Evolutionary conservation across 2,329 filamentous ascomycete genomes (phyloP).

Genomic region (Sarocladiaceae sp.): DNA sequence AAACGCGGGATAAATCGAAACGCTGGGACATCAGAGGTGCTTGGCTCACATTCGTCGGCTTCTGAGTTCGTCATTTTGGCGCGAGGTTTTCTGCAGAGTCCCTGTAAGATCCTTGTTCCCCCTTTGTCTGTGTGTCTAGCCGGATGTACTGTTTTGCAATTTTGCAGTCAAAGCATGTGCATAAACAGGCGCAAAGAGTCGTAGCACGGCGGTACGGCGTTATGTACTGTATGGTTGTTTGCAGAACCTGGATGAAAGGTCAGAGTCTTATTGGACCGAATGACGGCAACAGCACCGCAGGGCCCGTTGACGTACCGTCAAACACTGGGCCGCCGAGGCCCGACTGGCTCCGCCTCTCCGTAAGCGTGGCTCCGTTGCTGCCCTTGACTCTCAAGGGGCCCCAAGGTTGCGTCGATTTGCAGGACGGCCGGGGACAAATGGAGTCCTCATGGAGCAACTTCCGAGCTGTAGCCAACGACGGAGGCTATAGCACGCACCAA

Average conservation of each 20-base stretch:
- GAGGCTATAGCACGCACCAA: neutral
- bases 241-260: slow-evolving; percentile 6
- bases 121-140: neutral
- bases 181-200: neutral
- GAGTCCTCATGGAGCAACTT: slow-evolving; percentile 2
- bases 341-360: slow-evolving; percentile 9
- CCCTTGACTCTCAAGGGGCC: slow-evolving; percentile 1
- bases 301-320: slow-evolving; percentile 10
- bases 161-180: neutral
- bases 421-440: slow-evolving; percentile 2
- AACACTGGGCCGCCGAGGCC: slow-evolving; percentile 10
- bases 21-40: slow-evolving; percentile 2
- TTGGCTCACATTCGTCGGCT: slow-evolving; percentile 10
- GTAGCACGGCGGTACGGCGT: slow-evolving; percentile 5
- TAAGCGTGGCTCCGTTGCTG: slow-evolving; percentile 10
- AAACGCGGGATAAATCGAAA: slow-evolving; percentile 8
- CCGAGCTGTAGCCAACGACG: slow-evolving; percentile 8
- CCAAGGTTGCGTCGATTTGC: slow-evolving; percentile 7
- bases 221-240: slow-evolving; percentile 8
- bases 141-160: slow-evolving; percentile 4
- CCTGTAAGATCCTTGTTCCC: slow-evolving; percentile 5
- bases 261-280: slow-evolving; percentile 11
- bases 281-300: slow-evolving; percentile 7
- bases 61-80: slow-evolving; percentile 10
- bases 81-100: slow-evolving; percentile 9